phyloP scores from a whole-genome alignment of 192 early-diverging fungal genomes.

The Podila minutissima region DNA sequence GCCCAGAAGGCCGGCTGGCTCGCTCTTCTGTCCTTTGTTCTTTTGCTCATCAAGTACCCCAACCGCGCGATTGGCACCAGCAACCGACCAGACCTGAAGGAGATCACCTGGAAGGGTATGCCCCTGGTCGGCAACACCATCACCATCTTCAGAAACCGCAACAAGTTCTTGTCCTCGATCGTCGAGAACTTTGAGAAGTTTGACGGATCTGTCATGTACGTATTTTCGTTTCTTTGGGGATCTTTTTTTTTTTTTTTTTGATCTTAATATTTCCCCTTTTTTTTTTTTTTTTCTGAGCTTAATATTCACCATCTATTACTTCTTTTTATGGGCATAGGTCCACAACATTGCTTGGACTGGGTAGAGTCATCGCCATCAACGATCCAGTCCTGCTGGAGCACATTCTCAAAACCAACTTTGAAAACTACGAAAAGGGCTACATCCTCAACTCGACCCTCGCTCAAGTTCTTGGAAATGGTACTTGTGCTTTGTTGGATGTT shows the following conservation, averaged over 20 bases:
- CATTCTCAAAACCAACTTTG: constrained; percentile 52
- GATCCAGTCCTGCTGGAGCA: constrained; percentile 38
- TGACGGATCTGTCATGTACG: constrained; percentile 24
- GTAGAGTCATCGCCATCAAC: constrained; percentile 45
- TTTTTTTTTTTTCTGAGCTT: background rate
- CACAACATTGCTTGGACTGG: constrained; percentile 38
- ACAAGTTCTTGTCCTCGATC: constrained; percentile 10
- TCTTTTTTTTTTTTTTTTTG: background rate
- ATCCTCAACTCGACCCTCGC: constrained; percentile 21
- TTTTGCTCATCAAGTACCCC: constrained; percentile 39
- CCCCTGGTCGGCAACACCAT: constrained; percentile 45
- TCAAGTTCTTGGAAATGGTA: constrained; percentile 51
- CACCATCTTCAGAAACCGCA: constrained; percentile 11
- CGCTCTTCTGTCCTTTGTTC: constrained; percentile 25
- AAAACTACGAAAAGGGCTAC: constrained; percentile 47
- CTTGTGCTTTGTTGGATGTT: background rate
- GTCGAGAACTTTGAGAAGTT: constrained; percentile 19
- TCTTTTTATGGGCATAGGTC: constrained; percentile 12
- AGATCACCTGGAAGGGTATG: constrained; percentile 30
- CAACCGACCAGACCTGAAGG: constrained; percentile 31
- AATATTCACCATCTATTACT: background rate
- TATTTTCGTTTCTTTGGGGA: background rate
- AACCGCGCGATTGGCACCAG: constrained; percentile 48
- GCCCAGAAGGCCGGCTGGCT: constrained; percentile 28
- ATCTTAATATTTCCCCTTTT: background rate